Evolutionary conservation across 2,329 filamentous ascomycete species (phyloP), one percentile per base, ranked within the genome.

Genomic region (Fusarium sambucinum): DNA sequence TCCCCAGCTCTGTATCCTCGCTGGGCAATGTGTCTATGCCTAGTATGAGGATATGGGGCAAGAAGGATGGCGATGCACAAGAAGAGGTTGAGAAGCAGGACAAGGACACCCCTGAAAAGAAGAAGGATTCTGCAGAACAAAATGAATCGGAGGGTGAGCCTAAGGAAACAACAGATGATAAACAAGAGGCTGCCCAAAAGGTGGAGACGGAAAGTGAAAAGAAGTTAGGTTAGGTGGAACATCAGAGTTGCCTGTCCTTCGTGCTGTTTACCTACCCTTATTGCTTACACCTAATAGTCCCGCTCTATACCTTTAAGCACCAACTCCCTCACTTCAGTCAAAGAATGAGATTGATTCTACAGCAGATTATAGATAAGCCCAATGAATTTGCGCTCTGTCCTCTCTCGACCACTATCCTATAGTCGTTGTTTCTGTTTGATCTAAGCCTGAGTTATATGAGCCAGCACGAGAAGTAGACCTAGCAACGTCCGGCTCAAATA

Each of bases 11-110:
- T 0, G 73, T 78, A 1, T 78, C 76, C 0, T 77, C 76, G 0
- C 44, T 78, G 1, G 73, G 75, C 13, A 70, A 74, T 40, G 70
- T 78, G 1, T 77, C 76, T 2, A 74, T 79, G 62, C 76, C 77
- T 1, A 73, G 69, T 11, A 69, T 77, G n/a, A 74, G 69, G 5
- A 61, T 79, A 0, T 80, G 77, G 47, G 63, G 73, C 6, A 78
- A 74, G 46, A 77, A 69, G 19, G 57, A 63, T 1, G 35, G 25
- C 1, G 33, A 64, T 16, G 6, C 46, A 17, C 48, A 68, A n/a
- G 53, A 6, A 5, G 32, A 32, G 19, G 29, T 5, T 16, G 47
- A 30, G 8, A 41, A 41, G 3, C 40, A 38, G 2, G 45, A 21
- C 13, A n/a, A 48, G 2, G 6, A 25, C 6, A n/a, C 5, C 8